These are phyloP conservation scores for Neurospora cerealis DNA, from an alignment of 495 filamentous ascomycete species.

Conservation along the genomic window DNA sequence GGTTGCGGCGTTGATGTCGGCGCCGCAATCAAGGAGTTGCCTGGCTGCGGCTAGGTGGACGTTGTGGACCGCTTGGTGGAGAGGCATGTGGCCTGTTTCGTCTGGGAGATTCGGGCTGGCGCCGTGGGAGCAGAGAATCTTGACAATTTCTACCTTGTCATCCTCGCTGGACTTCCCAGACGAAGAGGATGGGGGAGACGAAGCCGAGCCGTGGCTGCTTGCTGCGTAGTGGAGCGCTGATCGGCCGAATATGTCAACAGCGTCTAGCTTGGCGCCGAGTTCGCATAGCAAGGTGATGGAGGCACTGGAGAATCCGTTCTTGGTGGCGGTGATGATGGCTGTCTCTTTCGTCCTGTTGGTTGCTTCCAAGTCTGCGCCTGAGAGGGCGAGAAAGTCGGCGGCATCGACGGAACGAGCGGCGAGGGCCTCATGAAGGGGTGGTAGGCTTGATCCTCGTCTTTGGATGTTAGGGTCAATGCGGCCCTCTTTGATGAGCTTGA, in stretches of 20 bases:
- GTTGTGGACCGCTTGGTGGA: slow-evolving; percentile 15
- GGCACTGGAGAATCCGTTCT: slow-evolving; percentile 14
- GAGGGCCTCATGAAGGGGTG: slow-evolving; percentile 9
- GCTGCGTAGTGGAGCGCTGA: slow-evolving; percentile 21
- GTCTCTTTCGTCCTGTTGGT: slow-evolving; percentile 4
- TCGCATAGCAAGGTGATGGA: slow-evolving; percentile 19
- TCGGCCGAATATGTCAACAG: slow-evolving; percentile 15
- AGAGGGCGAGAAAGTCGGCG: slow-evolving; percentile 7
- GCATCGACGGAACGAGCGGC: slow-evolving; percentile 1
- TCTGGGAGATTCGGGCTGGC: slow-evolving; percentile 13
- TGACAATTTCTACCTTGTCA: slow-evolving; percentile 13
- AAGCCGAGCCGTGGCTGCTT: neutral
- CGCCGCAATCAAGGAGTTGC: slow-evolving; percentile 20
- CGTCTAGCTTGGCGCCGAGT: slow-evolving; percentile 11
- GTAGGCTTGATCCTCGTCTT: neutral
- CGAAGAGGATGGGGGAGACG: neutral
- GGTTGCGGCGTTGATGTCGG: slow-evolving; percentile 13
- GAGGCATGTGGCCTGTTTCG: slow-evolving; percentile 14
- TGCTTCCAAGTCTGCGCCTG: slow-evolving; percentile 9
- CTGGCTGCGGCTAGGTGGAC: slow-evolving; percentile 5
- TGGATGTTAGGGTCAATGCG: slow-evolving; percentile 5
- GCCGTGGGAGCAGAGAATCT: slow-evolving; percentile 14
- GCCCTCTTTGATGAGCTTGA: slow-evolving; percentile 2
- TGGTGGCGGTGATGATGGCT: slow-evolving; percentile 17
- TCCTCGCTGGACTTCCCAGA: slow-evolving; percentile 5